Percentiles rank a stretch among this genome's conserved stretches.
Conservation (phyloP, 805 yeast genomes). For the Blastobotrys parvus region DNA sequence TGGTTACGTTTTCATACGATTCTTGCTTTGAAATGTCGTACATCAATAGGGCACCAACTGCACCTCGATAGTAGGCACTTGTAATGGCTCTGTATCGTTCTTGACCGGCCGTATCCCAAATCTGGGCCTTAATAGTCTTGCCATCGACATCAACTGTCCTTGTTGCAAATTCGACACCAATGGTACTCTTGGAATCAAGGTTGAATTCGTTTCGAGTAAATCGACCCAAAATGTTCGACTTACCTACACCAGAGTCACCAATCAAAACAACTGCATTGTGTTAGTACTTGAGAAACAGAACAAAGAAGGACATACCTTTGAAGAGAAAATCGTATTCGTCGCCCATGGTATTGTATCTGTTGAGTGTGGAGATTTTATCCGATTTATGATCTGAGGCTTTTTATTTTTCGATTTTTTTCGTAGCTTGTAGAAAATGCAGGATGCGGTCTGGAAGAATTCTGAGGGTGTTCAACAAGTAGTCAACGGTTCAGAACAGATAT, state of each 20-base stretch:
- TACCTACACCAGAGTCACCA: constrained; percentile 97
- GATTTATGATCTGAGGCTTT: too few relatives aligned
- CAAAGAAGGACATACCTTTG: constrained; percentile 51
- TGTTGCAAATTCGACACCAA: constrained; percentile 98
- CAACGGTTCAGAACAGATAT: too few relatives aligned
- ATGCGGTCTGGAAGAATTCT: too few relatives aligned
- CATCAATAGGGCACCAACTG: constrained; percentile 93
- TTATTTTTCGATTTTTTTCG: too few relatives aligned
- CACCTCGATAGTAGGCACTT: constrained; percentile 94
- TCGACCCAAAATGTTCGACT: constrained; percentile 85
- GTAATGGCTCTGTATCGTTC: constrained; percentile 98
- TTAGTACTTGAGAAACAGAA: background rate
- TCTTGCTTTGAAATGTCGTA: constrained; percentile 95
- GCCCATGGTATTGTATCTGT: too few relatives aligned
- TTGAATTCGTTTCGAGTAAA: constrained; percentile 95
- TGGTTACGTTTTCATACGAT: constrained; percentile 79
- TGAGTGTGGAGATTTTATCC: too few relatives aligned
- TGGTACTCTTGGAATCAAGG: constrained; percentile 87
- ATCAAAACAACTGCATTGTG: constrained; percentile 62
- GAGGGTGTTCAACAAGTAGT: too few relatives aligned
- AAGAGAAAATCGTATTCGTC: constrained; percentile 89
- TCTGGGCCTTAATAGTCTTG: constrained; percentile 91
- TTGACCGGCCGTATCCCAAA: constrained; percentile 99
- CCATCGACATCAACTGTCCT: constrained; percentile 92
- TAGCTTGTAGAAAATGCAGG: too few relatives aligned